phyloP scores from a whole-genome alignment of 805 yeast genomes.

The Pichia scutulata region DNA sequence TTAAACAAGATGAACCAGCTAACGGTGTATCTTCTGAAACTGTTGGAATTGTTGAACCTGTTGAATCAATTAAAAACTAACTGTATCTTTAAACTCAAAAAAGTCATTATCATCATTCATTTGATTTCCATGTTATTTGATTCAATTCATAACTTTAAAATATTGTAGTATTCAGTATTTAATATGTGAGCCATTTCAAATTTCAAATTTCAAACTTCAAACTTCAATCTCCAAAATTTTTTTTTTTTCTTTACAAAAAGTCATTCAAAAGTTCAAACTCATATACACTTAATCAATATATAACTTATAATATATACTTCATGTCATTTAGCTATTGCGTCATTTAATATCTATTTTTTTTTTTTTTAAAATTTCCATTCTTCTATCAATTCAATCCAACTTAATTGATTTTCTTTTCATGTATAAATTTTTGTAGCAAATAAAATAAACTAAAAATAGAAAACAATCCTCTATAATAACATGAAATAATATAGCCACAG shows the following conservation, averaged over 20 bases:
- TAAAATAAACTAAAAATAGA: no score
- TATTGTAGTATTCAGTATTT: neutral
- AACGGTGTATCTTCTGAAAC: neutral
- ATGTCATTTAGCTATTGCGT: neutral
- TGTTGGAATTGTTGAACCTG: neutral
- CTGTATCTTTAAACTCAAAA: no score
- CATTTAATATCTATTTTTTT: neutral
- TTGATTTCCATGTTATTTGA: neutral
- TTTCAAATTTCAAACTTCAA: neutral
- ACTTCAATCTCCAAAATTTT: no score
- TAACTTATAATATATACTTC: neutral
- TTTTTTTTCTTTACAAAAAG: no score
- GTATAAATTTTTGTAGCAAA: no score
- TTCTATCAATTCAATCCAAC: no score
- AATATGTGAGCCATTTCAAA: neutral
- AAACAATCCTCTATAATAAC: neutral
- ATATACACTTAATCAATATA: no score
- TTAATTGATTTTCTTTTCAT: neutral
- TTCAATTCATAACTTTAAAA: neutral
- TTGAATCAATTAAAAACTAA: neutral
- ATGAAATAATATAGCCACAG: no score
- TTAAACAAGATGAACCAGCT: slow-evolving; percentile 12
- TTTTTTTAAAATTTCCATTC: neutral
- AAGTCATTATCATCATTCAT: neutral
- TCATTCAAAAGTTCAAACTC: neutral